Percentiles rank a stretch among this genome's conserved stretches.
These are phyloP conservation scores for Silene coronaria DNA, from an alignment of 179 eudicot species.

Conservation along the genomic window DNA sequence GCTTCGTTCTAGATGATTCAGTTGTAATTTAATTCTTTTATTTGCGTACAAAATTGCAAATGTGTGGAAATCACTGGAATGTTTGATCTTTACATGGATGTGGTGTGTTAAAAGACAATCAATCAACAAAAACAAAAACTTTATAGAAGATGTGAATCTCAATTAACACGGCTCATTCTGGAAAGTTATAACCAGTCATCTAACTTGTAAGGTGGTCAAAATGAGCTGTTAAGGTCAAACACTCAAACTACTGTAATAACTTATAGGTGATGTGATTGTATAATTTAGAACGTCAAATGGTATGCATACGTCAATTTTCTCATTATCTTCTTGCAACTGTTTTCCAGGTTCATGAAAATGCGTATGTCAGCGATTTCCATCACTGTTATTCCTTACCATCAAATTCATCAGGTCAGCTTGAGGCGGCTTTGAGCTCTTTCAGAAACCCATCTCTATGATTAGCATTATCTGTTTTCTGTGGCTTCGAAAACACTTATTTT, in stretches of 20 bases:
- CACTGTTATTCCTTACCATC: constrained; percentile 84
- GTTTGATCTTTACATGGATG: too few species aligned
- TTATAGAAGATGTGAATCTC: too few species aligned
- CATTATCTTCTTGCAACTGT: constrained; percentile 7
- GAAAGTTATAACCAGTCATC: too few species aligned
- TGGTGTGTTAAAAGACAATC: too few species aligned
- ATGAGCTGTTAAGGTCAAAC: background rate
- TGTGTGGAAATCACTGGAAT: too few species aligned
- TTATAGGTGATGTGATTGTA: background rate
- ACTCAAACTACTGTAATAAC: background rate
- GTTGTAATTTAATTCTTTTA: too few species aligned
- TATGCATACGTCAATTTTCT: constrained; percentile 5
- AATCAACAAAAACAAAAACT: too few species aligned
- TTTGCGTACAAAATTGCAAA: too few species aligned
- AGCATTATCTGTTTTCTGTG: background rate
- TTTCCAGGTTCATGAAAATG: constrained; percentile 98
- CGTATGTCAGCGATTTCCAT: constrained; percentile 90
- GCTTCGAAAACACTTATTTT: background rate
- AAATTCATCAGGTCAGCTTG: constrained; percentile 66
- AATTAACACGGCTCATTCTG: too few species aligned
- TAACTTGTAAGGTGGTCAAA: background rate
- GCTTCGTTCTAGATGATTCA: too few species aligned
- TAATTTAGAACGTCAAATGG: background rate
- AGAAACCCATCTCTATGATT: background rate
- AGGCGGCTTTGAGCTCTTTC: background rate